These are phyloP conservation scores for Aspergillus bombycis DNA, from an alignment of 2,329 filamentous ascomycete genomes.

Conservation along the genomic window DNA sequence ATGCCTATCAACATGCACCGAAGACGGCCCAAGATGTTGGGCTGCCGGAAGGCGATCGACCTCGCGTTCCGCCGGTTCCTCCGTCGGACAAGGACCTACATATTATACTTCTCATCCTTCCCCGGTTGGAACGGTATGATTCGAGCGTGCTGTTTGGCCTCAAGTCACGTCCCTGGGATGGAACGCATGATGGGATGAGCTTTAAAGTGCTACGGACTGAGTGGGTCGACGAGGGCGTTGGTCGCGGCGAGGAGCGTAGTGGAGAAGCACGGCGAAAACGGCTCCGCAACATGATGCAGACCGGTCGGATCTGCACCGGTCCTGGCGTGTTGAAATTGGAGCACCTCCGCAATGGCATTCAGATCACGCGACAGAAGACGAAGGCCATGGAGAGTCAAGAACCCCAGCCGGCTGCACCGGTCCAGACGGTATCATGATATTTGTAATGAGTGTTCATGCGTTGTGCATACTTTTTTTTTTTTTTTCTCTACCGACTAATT, in stretches of 20 bases:
- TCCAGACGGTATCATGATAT: slow-evolving; percentile 37
- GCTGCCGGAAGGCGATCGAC: slow-evolving; percentile 29
- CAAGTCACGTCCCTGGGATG: slow-evolving; percentile 77
- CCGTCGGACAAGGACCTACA: slow-evolving; percentile 76
- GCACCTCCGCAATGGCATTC: slow-evolving; percentile 37
- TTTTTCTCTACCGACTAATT: slow-evolving; percentile 9
- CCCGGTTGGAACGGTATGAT: slow-evolving; percentile 74
- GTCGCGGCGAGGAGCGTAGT: slow-evolving; percentile 50
- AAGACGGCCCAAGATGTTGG: slow-evolving; percentile 42
- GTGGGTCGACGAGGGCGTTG: slow-evolving; percentile 75
- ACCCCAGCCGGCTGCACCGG: slow-evolving; percentile 25
- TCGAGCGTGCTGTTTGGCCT: slow-evolving; percentile 78
- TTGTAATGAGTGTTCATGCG: background rate
- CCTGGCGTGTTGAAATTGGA: slow-evolving; percentile 39
- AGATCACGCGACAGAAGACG: slow-evolving; percentile 31
- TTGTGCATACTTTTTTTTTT: slow-evolving; percentile 1
- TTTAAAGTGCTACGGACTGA: slow-evolving; percentile 81
- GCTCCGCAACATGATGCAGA: slow-evolving; percentile 48
- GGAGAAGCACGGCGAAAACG: slow-evolving; percentile 53
- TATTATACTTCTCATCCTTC: slow-evolving; percentile 82
- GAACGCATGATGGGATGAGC: slow-evolving; percentile 81
- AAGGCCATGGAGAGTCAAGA: slow-evolving; percentile 30
- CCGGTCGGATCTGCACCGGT: slow-evolving; percentile 47
- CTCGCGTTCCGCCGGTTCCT: slow-evolving; percentile 50
- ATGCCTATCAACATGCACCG: slow-evolving; percentile 49